Evolutionary conservation across 495 filamentous ascomycete species (phyloP), one percentile per base, ranked within the genome.

Genomic region (Schizothecium vesticola): DNA sequence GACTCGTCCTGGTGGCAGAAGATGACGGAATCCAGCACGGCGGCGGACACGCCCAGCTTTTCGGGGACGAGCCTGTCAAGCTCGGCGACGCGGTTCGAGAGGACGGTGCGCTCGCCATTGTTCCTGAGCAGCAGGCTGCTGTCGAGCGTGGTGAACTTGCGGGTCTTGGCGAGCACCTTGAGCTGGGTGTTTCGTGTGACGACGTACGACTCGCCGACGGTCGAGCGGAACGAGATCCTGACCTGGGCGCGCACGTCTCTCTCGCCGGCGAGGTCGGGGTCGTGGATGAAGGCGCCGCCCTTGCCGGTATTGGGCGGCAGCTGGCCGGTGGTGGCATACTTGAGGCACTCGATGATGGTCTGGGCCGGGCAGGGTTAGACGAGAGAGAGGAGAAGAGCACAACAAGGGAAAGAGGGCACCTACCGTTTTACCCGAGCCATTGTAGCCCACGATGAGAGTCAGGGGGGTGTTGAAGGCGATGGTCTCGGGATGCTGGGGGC

Each of bases 1-100:
- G 94, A 97, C 68, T 99, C 95, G 70, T 99, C 95, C 72, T 99
- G 95, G 76, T 99, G 95, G 76, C 95, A 99, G 79, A 99, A 99
- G 71, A 99, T 97, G 74, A 99, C 95, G 59, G 87, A 89, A 59
- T 98, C 93, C 33, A 99, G 85, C 16, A 99, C 86, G 10, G 95
- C 93, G 66, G 89, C 88, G 3, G 93, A 95, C 10, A 97, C 95
- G 33, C 96, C 95, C 6, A 99, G 84, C 70, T 93, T 91, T 69
- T 92, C 86, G 1, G 95, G 92, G 79, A 98, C 88, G 61, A 94
- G 85, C 70, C 88, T 83, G 74, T 97, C 89, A 29, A 99, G 81
- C 67, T 97, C 90, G 2, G 87, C 87, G 16, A 92, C 89, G 9
- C 88, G 85, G 3, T 90, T 91, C 19, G 94, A 97, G 28, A 95